Conservation (phyloP, 345 rosid species). For the Noccaea caerulescens region DNA sequence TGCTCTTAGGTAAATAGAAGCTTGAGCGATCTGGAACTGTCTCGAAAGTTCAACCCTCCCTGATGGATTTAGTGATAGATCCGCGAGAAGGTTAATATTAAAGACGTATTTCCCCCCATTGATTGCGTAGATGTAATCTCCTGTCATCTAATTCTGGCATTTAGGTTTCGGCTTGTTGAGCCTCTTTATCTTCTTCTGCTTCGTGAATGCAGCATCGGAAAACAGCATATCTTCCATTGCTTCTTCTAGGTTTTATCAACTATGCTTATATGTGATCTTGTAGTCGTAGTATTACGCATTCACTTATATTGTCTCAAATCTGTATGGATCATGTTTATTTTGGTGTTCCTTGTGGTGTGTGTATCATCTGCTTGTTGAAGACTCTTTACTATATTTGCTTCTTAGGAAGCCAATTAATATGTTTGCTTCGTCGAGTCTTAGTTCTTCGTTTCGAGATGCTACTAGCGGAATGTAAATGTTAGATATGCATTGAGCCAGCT, state of each 20-base stretch:
- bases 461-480: constrained; percentile 5
- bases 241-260: not conserved
- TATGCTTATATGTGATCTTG: constrained; percentile 3
- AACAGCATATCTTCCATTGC: not conserved
- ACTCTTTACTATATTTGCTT: not conserved
- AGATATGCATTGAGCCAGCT: not conserved
- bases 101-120: not conserved
- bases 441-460: not conserved
- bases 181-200: not conserved
- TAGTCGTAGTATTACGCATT: not conserved
- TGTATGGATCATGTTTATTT: not conserved
- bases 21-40: constrained; percentile 16
- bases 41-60: not conserved
- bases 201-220: not conserved
- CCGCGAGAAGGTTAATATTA: not conserved
- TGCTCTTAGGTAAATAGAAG: constrained; percentile 23
- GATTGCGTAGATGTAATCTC: constrained; percentile 10
- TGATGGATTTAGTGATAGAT: constrained; percentile 17
- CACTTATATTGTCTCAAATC: not conserved
- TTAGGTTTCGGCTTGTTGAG: not conserved
- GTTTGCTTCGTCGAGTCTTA: not conserved
- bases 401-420: not conserved
- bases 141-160: not conserved
- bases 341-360: not conserved
- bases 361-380: not conserved